Conservation (phyloP, 331 rosid genomes). For the Phaseolus coccineus region DNA sequence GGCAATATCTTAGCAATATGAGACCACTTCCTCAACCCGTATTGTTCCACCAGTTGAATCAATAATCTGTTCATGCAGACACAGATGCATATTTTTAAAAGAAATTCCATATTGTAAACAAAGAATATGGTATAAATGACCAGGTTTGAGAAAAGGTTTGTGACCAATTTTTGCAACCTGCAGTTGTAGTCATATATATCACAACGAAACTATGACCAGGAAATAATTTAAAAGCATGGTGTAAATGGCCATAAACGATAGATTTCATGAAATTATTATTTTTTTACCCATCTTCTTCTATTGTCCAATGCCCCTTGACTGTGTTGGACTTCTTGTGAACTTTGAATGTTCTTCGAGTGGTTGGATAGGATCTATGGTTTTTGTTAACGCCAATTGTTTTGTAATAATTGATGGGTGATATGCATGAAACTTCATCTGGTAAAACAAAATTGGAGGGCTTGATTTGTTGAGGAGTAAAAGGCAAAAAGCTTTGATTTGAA, state of each 20-base stretch:
- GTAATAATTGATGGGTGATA: slow-evolving; percentile 54
- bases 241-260: slow-evolving; percentile 24
- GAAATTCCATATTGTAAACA: not conserved
- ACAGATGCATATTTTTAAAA: not conserved
- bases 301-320: slow-evolving; percentile 91
- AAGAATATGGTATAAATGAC: not conserved
- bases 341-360: slow-evolving; percentile 49
- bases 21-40: slow-evolving; percentile 96
- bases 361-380: slow-evolving; percentile 36
- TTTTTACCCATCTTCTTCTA: slow-evolving; percentile 84
- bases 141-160: not conserved
- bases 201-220: not conserved
- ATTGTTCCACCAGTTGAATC: slow-evolving; percentile 75
- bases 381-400: slow-evolving; percentile 50
- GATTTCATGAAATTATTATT: not conserved
- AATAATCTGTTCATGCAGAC: slow-evolving; percentile 57
- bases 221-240: not conserved
- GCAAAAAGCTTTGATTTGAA: slow-evolving; percentile 45
- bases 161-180: not conserved
- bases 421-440: slow-evolving; percentile 79
- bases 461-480: slow-evolving; percentile 50
- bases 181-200: not conserved
- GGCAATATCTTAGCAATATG: slow-evolving; percentile 83
- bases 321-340: slow-evolving; percentile 60
- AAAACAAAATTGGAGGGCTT: slow-evolving; percentile 55